Evolutionary conservation across 169 alveolate genomes (phyloP), one percentile per base, ranked within the genome.

Genomic region (Cryptosporidium sp.): DNA sequence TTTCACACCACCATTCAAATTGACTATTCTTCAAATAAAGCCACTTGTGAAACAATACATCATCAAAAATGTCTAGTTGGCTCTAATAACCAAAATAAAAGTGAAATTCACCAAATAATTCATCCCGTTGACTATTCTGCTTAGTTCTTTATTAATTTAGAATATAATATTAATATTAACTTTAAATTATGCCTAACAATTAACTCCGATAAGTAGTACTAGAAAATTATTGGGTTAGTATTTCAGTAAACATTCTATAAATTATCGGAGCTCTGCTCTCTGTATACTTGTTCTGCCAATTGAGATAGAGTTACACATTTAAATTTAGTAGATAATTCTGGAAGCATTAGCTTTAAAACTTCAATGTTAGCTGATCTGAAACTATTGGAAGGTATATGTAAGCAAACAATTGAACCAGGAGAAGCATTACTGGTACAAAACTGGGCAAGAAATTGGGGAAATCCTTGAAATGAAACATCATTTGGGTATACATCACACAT

Each of bases 1-100:
- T 91, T 92, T 29, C 97, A 95, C 69, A 94, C 97, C 18, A 95
- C 97, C n/a, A 95, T 95, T 42, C 97, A 94, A 91, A 93, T 94
- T 52, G 97, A 94, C 91, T 94, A 91, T 69, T 87, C 95, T 26
- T 62, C 94, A n/a, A 93, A 93, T 65, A 92, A 91, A 39, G 69
- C 92, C 7, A 84, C 92, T 48, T 94, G 97, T 85, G 97, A 91
- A 56, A 94, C 97, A 18, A 85, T 87, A 42, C 96, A 95, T 16
- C 97, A 94, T 65, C 94, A 92, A 62, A 94, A 94, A 71, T 94
- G 96, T 87, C 85, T 80, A 8, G 23, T 45, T 23, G 89, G 75
- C 3, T 80, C 75, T 23, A 80, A 51, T 62, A 2, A 33, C 35
- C 18, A n/a, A 37, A 31, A 31, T 10, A 65, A 29, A 37, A 5